These are phyloP conservation scores for Sicyos baderoa DNA, from an alignment of 306 rosid genomes.

Conservation along the genomic window DNA sequence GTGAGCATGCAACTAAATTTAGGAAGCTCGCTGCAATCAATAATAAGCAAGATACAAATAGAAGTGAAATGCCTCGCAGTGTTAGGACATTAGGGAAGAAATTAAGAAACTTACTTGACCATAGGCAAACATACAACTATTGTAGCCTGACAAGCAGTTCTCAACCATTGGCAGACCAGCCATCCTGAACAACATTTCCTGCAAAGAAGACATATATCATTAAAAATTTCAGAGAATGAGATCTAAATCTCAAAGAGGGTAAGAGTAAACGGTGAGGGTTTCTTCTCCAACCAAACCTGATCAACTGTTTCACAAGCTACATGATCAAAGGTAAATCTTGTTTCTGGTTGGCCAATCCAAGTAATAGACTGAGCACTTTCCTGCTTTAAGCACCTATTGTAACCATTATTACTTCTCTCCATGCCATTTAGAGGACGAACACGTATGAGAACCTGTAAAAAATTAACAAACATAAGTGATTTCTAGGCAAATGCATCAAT, in stretches of 20 bases:
- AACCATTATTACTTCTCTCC: slow-evolving; percentile 56
- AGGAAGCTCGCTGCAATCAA: neutral
- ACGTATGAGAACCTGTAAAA: slow-evolving; percentile 67
- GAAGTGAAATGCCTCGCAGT: neutral
- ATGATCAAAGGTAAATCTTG: slow-evolving; percentile 83
- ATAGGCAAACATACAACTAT: slow-evolving; percentile 96
- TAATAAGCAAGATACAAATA: neutral
- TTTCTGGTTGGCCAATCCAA: slow-evolving; percentile 88
- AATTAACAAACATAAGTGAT: slow-evolving; percentile 19
- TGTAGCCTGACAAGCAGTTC: slow-evolving; percentile 89
- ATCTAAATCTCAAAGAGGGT: neutral
- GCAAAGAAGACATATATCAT: slow-evolving; percentile 14
- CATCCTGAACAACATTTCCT: slow-evolving; percentile 92
- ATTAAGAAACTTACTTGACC: slow-evolving; percentile 64
- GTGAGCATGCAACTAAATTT: neutral
- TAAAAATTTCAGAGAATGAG: neutral
- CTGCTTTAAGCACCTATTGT: slow-evolving; percentile 82
- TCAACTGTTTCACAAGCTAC: slow-evolving; percentile 94
- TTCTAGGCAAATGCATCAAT: slow-evolving; percentile 6
- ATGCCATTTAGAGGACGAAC: slow-evolving; percentile 89
- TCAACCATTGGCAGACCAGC: slow-evolving; percentile 96
- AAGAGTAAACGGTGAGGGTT: neutral
- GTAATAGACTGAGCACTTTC: slow-evolving; percentile 61
- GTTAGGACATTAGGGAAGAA: slow-evolving; percentile 16
- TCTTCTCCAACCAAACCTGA: slow-evolving; percentile 48